Evolutionary conservation across 169 alveolate species (phyloP), one percentile per base, ranked within the genome.

Genomic region (Babesia divergens): DNA sequence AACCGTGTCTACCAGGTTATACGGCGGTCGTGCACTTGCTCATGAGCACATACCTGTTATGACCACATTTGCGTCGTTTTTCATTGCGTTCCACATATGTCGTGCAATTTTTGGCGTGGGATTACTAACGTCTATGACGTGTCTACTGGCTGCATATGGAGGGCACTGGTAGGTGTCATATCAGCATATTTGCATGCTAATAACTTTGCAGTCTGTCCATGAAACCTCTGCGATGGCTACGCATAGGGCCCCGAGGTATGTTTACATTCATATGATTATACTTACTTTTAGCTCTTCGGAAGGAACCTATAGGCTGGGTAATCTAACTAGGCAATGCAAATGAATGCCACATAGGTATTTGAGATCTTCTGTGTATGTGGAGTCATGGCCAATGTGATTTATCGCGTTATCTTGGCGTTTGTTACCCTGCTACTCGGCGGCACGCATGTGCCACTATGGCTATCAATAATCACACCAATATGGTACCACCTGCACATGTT

Each of bases 281-380:
- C n/a, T 1, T 20, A 6, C 31, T 24, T 14, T 16, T 50, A 80
- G 88, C 47, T 42, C 52, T 80, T 11, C 32, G 80, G 42, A 69
- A 80, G 70, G 84, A 80, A 47, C 88, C 88, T 6, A 65, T 80
- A 18, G 88, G 88, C 43, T 80, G 88, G 88, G 88, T 80, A 71
- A 16, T 18, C 31, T 35, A 13, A 2, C 0, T 38, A 18, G 24
- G 34, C 14, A 22, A 1, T 6, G 6, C 22, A 14, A 47, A 18
- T 20, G 29, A 11, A 28, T 20, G 11, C 16, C 31, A 24, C 3
- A 6, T 37, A 74, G 84, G 47, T 74, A 34, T 65, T 74, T 32
- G 70, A 44, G 49, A 65, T 74, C 8, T 37, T 74, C 29, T 65
- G 67, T 44, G 43, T 64, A 14, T 74, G 84, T 44, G 59, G 52